Base-by-base conservation (phyloP, 2,329 filamentous ascomycete genomes). In the Phoma sp. region DNA sequence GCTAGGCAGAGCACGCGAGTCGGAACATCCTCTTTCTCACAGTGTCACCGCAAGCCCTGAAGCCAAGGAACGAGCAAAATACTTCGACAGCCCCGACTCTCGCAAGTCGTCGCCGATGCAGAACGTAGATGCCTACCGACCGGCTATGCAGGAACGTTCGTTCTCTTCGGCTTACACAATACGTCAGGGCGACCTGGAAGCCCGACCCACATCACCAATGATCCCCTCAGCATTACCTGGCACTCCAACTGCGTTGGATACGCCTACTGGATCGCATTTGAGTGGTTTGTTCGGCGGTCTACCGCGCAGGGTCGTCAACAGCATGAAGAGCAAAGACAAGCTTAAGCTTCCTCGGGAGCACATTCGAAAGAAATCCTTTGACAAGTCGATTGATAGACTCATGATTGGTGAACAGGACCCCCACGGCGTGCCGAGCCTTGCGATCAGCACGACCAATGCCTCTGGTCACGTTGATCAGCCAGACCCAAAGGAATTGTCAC, bases 11-110 rank as follows among this genome's bases (percentile, higher is more conserved):
- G 80, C 80, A 38, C 75, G 79, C 63, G 81, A 83, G 47, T 76
- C 77, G 43, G 88, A 91, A 48, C 90, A 94, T 71, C 90, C 90
- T 19, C 77, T 94, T 37, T 86, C 90, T 17, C 88, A 91, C 63
- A 93, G 89, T 70, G 83, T 90, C 43, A 87, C 85, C 32, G 89
- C 85, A 17, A 90, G 87, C 67, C 90, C 89, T 1, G 85, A 88
- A 43, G 74, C 78, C 13, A 72, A 60, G 38, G 74, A 77, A 39
- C 62, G 67, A 32, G 50, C 62, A 4, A 72, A 61, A 24, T 77
- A 69, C 55, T 76, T 77, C 37, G 60, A 75, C 56, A 67, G 65
- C 13, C 64, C 73, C 33, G 68, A 70, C 55, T 75, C 76, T 53
- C 75, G 74, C 43, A 75, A 76, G 33, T 73, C 76, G 39, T 76